Conservation (phyloP, 306 rosid genomes). For the Lathyrus aphaca region DNA sequence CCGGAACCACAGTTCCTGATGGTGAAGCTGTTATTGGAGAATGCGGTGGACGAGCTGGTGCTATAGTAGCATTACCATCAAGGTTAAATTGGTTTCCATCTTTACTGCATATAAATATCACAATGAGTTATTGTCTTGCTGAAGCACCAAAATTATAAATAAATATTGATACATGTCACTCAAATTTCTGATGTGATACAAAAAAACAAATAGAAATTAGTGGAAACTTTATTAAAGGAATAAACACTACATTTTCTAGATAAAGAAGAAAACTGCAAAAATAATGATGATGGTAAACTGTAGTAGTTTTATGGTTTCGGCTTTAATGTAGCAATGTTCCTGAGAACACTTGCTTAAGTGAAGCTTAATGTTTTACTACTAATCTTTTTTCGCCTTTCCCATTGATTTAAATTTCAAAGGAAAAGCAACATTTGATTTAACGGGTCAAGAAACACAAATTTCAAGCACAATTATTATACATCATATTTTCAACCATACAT, state of each 20-base stretch:
- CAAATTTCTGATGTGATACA: constrained; percentile 22
- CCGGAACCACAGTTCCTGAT: constrained; percentile 52
- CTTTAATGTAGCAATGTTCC: no score
- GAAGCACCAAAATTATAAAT: constrained; percentile 30
- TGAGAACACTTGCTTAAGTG: background rate
- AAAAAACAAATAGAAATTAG: background rate
- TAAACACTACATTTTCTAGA: constrained; percentile 3
- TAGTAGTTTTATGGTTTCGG: no score
- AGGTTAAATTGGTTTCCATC: constrained; percentile 81
- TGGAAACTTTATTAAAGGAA: background rate
- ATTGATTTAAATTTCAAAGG: constrained; percentile 8
- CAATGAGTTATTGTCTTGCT: constrained; percentile 19
- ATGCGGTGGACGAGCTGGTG: constrained; percentile 59
- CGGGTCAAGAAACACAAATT: constrained; percentile 8
- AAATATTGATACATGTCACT: constrained; percentile 19
- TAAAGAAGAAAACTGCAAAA: no score
- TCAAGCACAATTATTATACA: constrained; percentile 8
- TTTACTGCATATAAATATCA: constrained; percentile 57
- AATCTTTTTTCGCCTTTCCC: constrained; percentile 13
- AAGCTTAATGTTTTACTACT: constrained; percentile 2
- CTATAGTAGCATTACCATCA: constrained; percentile 47
- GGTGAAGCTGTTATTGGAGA: constrained; percentile 51
- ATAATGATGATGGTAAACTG: no score
- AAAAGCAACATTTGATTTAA: constrained; percentile 2
- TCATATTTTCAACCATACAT: constrained; percentile 3